These are phyloP conservation scores for Fusarium sp. DNA, from an alignment of 2,329 filamentous ascomycete genomes.

Conservation along the genomic window DNA sequence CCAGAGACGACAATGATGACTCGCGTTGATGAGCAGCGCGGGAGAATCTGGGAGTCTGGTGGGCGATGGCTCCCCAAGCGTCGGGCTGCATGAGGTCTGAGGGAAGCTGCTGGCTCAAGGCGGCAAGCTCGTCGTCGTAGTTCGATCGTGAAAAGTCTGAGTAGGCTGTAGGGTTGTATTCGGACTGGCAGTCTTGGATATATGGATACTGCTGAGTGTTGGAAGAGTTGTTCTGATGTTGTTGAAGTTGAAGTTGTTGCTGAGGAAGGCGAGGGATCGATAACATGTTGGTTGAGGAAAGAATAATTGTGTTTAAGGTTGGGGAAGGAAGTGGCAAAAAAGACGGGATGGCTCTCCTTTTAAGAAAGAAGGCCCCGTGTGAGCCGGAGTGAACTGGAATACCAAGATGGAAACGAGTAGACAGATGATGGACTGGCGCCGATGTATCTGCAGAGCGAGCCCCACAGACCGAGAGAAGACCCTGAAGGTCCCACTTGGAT, in stretches of 20 bases:
- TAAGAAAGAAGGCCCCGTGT: slow-evolving; percentile 35
- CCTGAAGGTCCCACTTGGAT: slow-evolving; percentile 31
- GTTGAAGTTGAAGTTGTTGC: slow-evolving; percentile 42
- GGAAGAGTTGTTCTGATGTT: slow-evolving; percentile 47
- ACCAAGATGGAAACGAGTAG: slow-evolving; percentile 35
- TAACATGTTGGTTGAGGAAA: slow-evolving; percentile 45
- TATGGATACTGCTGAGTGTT: slow-evolving; percentile 28
- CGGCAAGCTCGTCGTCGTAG: slow-evolving; percentile 43
- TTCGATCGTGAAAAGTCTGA: slow-evolving; percentile 33
- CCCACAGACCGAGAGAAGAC: slow-evolving; percentile 23
- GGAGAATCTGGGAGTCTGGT: slow-evolving; percentile 53
- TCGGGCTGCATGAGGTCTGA: slow-evolving; percentile 57
- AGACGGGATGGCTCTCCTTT: slow-evolving; percentile 42
- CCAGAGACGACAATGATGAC: slow-evolving; percentile 70
- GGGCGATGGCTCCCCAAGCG: slow-evolving; percentile 53
- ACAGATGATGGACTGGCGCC: slow-evolving; percentile 31
- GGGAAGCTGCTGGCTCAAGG: slow-evolving; percentile 40
- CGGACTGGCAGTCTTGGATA: slow-evolving; percentile 33
- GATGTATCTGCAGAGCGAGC: slow-evolving; percentile 10
- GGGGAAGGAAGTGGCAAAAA: slow-evolving; percentile 40
- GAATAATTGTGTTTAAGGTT: slow-evolving; percentile 39
- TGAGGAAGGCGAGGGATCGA: slow-evolving; percentile 45
- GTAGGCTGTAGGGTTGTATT: slow-evolving; percentile 32
- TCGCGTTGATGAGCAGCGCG: slow-evolving; percentile 67
- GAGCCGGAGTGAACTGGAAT: slow-evolving; percentile 16